Conservation (phyloP, 2,329 filamentous ascomycete genomes). For the Ceratocystiopsis sp. region DNA sequence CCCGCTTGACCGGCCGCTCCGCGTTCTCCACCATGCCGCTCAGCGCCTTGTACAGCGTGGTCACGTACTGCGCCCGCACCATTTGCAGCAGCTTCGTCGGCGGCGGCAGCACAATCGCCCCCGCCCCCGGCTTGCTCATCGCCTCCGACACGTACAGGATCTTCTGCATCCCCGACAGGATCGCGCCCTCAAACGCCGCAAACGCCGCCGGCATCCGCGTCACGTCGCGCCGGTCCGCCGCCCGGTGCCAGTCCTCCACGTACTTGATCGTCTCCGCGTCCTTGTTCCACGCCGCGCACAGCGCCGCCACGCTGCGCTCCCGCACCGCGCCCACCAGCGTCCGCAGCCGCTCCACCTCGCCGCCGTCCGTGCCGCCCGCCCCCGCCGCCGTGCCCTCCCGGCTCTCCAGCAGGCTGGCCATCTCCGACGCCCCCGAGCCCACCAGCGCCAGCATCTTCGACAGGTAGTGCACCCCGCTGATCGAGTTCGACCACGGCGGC, state of each 20-base stretch:
- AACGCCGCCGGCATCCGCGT: slow-evolving; percentile 86
- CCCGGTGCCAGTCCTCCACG: slow-evolving; percentile 84
- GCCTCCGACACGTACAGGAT: slow-evolving; percentile 87
- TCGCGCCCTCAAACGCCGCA: slow-evolving; percentile 63
- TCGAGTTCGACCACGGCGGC: slow-evolving; percentile 81
- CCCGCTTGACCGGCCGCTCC: slow-evolving; percentile 51
- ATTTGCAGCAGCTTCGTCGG: slow-evolving; percentile 76
- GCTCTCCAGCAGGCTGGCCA: slow-evolving; percentile 51
- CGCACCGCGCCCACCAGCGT: slow-evolving; percentile 59
- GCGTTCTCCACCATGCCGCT: slow-evolving; percentile 97
- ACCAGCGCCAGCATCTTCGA: slow-evolving; percentile 67
- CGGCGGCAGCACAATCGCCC: slow-evolving; percentile 69
- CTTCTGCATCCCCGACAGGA: slow-evolving; percentile 81
- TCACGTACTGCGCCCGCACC: slow-evolving; percentile 83
- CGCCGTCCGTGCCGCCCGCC: slow-evolving; percentile 25
- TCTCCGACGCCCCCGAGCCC: slow-evolving; percentile 72
- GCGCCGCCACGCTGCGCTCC: slow-evolving; percentile 69
- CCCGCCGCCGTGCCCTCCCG: slow-evolving; percentile 38
- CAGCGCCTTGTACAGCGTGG: slow-evolving; percentile 81
- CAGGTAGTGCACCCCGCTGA: slow-evolving; percentile 84
- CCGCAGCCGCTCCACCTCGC: slow-evolving; percentile 55
- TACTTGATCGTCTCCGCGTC: slow-evolving; percentile 87
- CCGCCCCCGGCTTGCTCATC: slow-evolving; percentile 53
- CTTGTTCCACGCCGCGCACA: slow-evolving; percentile 81
- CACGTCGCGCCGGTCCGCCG: slow-evolving; percentile 64